These are phyloP conservation scores for Butyriboletus loyo DNA, from an alignment of 768 basidiomycete species.

Conservation along the genomic window DNA sequence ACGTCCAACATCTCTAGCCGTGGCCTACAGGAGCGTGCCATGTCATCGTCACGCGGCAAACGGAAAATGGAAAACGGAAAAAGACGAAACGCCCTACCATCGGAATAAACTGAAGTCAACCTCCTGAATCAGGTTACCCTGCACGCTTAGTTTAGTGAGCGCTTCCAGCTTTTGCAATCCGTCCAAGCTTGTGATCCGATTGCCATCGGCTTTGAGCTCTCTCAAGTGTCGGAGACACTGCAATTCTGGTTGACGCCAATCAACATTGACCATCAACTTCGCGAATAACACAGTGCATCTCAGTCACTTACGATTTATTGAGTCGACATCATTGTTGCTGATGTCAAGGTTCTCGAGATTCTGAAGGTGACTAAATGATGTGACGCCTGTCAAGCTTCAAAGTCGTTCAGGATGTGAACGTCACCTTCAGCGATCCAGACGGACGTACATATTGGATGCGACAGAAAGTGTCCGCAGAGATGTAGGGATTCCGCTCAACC, in stretches of 20 bases:
- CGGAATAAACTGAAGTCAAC: constrained; percentile 59
- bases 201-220: constrained; percentile 88
- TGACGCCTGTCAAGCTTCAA: constrained; percentile 74
- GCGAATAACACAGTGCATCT: background rate
- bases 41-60: constrained; percentile 7
- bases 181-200: constrained; percentile 68
- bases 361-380: constrained; percentile 82
- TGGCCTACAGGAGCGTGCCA: constrained; percentile 33
- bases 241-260: constrained; percentile 55
- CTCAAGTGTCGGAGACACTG: constrained; percentile 80
- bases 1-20: constrained; percentile 81
- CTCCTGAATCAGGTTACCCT: constrained; percentile 64
- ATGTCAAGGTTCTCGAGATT: constrained; percentile 90
- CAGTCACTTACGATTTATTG: constrained; percentile 69
- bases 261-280: background rate
- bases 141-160: constrained; percentile 79
- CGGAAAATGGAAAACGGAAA: background rate
- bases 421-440: constrained; percentile 6
- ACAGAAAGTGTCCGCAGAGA: constrained; percentile 74
- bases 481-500: constrained; percentile 76
- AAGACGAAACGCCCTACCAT: constrained; percentile 50
- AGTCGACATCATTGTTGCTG: constrained; percentile 85
- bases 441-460: constrained; percentile 63
- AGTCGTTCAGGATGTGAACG: constrained; percentile 12
- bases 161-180: constrained; percentile 79